Evolutionary conservation across 305 asterid genomes (phyloP), one percentile per base, ranked within the genome.

Genomic region (Stenogyne calaminthoides): DNA sequence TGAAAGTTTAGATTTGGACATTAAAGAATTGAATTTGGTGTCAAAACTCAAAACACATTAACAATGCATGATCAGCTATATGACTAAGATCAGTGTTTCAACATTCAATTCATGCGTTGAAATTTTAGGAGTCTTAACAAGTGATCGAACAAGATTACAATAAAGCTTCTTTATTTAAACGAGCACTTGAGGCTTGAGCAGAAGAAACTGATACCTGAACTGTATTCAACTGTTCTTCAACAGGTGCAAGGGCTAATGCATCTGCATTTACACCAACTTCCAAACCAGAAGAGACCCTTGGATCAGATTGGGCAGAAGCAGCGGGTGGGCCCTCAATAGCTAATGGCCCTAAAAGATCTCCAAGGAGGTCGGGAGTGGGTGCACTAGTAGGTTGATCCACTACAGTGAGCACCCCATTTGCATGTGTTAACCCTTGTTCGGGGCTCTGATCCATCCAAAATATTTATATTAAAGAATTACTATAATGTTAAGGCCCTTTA

Each of bases 341-440:
- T 69, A 95, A 81, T 25, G 99, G 88, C 52, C 89, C 96, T 80
- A 95, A 81, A 69, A 93, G 92, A 87, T 95, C 99, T 69, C 97
- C 97, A 80, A 95, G 88, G 80, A 91, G 88, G 81, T 95, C 99
- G 70, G 92, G 87, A 71, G 99, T 85, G 66, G 93, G 81, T 11
- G 87, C 71, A 77, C 86, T 81, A 67, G 90, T 70, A 60, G 88
- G 92, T 83, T 93, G 97, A 84, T 96, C 98, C 77, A 88, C 91
- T 16, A 91, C 85, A 1, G 95, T 78, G 70, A 93, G 80, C 78
- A 92, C 84, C 71, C 97, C 97, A 84, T 95, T 95, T 79, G 83
- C 80, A 78, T 86, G 89, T 60, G 91, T 60, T 74, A 77, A 68
- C 67, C 74, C 88, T 77, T 81, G 88, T 66, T 78, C 92, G 66